Conservation (phyloP, 352 stramenopile genomes). For the Phytophthora pistaciae region DNA sequence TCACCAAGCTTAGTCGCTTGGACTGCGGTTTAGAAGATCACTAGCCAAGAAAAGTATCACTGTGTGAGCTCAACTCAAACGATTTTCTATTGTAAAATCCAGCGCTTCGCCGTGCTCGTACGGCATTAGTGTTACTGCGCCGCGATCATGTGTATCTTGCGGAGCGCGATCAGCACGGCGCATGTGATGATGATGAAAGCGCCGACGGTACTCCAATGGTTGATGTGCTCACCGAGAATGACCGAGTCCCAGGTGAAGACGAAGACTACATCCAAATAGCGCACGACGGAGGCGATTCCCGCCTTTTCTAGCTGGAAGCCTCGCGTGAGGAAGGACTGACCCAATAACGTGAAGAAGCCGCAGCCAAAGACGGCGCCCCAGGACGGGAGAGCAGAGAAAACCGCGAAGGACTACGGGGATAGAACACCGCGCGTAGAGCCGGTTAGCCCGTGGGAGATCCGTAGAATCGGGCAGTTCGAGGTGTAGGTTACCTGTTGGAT, state of each 20-base stretch:
- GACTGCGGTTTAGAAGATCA: too few species aligned
- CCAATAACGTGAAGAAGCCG: conserved; percentile 49
- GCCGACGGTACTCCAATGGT: conserved; percentile 29
- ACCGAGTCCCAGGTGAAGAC: conserved; percentile 71
- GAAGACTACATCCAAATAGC: conserved; percentile 74
- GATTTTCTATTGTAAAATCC: too few species aligned
- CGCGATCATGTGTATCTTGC: conserved; percentile 10
- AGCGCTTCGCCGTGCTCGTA: too few species aligned
- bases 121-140: too few species aligned
- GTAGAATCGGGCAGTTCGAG: too few species aligned
- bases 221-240: conserved; percentile 42
- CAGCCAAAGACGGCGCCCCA: conserved; percentile 47
- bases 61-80: too few species aligned
- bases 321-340: conserved; percentile 60
- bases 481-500: conserved; percentile 41
- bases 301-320: conserved; percentile 72
- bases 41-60: too few species aligned
- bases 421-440: background rate
- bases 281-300: conserved; percentile 68
- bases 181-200: conserved; percentile 34
- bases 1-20: too few species aligned
- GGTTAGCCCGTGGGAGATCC: background rate
- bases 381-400: conserved; percentile 33
- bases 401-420: conserved; percentile 23
- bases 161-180: conserved; percentile 43